A percentile compares a stretch with the other conserved stretches of the same genome.
phyloP scores from a whole-genome alignment of 2,329 filamentous ascomycete species.

The Fusarium succisae region DNA sequence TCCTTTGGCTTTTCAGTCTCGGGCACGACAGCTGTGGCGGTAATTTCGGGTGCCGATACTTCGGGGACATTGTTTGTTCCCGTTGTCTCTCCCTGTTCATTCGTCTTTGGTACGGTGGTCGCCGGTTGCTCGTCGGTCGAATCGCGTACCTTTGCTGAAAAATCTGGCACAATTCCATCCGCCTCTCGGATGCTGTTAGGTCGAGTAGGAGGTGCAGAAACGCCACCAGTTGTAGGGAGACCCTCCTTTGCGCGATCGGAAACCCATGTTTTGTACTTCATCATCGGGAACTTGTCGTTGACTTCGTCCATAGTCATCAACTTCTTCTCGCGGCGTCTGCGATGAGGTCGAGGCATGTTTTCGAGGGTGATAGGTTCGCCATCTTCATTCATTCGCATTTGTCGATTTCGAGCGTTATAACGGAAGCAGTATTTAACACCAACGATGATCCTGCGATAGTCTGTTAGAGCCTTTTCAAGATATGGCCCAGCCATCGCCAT shows the following conservation, averaged over 20 bases:
- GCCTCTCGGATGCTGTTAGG: constrained; percentile 77
- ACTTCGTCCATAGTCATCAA: constrained; percentile 99
- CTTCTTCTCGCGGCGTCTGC: constrained; percentile 94
- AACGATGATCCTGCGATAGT: constrained; percentile 87
- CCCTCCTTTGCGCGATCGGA: constrained; percentile 84
- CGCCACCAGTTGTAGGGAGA: constrained; percentile 83
- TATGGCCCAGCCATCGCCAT: constrained; percentile 69
- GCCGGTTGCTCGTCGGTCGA: constrained; percentile 55
- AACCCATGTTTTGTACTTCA: constrained; percentile 97
- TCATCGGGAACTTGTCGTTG: constrained; percentile 94
- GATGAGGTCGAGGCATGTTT: constrained; percentile 83
- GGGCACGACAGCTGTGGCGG: constrained; percentile 23
- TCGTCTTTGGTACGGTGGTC: constrained; percentile 31
- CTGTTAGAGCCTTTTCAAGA: constrained; percentile 26
- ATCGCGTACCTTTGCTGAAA: constrained; percentile 56
- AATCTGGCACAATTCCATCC: constrained; percentile 62
- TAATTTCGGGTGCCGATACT: constrained; percentile 26
- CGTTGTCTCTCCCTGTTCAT: constrained; percentile 32
- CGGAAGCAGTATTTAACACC: constrained; percentile 99
- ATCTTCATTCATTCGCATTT: constrained; percentile 78
- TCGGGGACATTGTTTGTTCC: constrained; percentile 8
- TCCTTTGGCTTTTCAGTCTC: constrained; percentile 39
- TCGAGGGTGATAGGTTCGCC: constrained; percentile 90
- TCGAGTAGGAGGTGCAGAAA: constrained; percentile 77
- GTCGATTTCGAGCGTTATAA: constrained; percentile 93